Evolutionary conservation across 1,139 yeast genomes (phyloP), one percentile per base, ranked within the genome.

Genomic region (Geotrichum siamense): DNA sequence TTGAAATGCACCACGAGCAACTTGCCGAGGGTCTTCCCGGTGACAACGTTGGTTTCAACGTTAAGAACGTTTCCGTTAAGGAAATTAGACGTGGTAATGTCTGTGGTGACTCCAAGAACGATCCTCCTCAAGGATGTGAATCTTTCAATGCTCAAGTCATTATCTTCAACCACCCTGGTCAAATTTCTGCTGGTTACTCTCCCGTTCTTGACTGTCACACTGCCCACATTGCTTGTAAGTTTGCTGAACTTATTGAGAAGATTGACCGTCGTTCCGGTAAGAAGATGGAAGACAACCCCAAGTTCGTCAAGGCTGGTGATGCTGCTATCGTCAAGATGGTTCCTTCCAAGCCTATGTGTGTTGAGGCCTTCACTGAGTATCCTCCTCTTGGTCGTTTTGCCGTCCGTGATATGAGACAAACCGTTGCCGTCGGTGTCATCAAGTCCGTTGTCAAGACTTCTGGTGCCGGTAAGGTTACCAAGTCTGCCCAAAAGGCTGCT

Each of bases 361-460:
- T 85, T 71, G 95, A 85, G 79, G 78, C 94, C 65, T 85, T 82
- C 93, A 76, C 93, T 67, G 91, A 84, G 73, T 86, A 84, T 89
- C 95, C 96, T 75, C 96, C 96, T 71, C 83, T 86, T 70, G 96
- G 96, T 72, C 86, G 96, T 81, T 87, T 87, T 79, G 96, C 96
- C 69, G 96, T 87, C 79, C 91, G 96, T 82, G 96, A 87, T 76
- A 87, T 87, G 96, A 85, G 96, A 82, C 39, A 36, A 27, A 87
- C 96, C 62, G 97, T 89, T 66, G 96, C 96, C 70, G 96, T 89
- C 71, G 97, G 96, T 86, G 96, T 89, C 71, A 86, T 89, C 91
- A 89, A 89, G 85, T 75, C 93, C 62, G 97, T 91, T 67, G 96
- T 79, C 70, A 91, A 91, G 85, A 69, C 93, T 59, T 93, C 82